Percentiles rank a stretch among this genome's conserved stretches.
phyloP scores from a whole-genome alignment of 2,329 filamentous ascomycete species.

The Fusarium solani-melongenae region DNA sequence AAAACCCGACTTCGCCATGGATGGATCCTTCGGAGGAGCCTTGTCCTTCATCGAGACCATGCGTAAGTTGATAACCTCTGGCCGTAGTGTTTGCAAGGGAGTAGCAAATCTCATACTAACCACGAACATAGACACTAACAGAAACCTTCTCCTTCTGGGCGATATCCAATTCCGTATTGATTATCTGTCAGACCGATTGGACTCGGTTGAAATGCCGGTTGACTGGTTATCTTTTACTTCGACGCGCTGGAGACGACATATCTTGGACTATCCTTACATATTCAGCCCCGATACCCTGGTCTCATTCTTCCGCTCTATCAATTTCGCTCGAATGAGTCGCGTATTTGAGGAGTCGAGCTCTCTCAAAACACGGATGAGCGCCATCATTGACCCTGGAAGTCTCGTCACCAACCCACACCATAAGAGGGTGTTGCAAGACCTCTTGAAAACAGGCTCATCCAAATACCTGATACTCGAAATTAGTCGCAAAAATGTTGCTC shows the following conservation, averaged over 20 bases:
- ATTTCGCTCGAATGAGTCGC: slow-evolving; percentile 86
- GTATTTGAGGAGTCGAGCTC: slow-evolving; percentile 77
- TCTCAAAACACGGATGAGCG: slow-evolving; percentile 65
- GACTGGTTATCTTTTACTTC: slow-evolving; percentile 74
- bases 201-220: slow-evolving; percentile 78
- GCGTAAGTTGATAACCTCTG: slow-evolving; percentile 62
- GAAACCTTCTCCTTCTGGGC: slow-evolving; percentile 71
- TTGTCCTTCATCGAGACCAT: slow-evolving; percentile 78
- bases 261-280: slow-evolving; percentile 84
- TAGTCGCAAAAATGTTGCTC: slow-evolving; percentile 72
- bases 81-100: neutral
- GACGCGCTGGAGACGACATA: slow-evolving; percentile 74
- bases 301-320: slow-evolving; percentile 87
- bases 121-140: slow-evolving; percentile 64
- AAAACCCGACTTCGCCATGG: slow-evolving; percentile 73
- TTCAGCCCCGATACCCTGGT: slow-evolving; percentile 80
- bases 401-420: slow-evolving; percentile 68
- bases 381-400: slow-evolving; percentile 64
- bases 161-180: slow-evolving; percentile 79
- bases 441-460: slow-evolving; percentile 73
- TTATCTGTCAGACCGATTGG: slow-evolving; percentile 80
- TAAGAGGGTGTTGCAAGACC: slow-evolving; percentile 69
- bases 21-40: slow-evolving; percentile 80
- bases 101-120: slow-evolving; percentile 13
- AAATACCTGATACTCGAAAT: slow-evolving; percentile 79